Base-by-base conservation (phyloP, 2,329 filamentous ascomycete genomes). In the Incumbomyces delicatus region DNA sequence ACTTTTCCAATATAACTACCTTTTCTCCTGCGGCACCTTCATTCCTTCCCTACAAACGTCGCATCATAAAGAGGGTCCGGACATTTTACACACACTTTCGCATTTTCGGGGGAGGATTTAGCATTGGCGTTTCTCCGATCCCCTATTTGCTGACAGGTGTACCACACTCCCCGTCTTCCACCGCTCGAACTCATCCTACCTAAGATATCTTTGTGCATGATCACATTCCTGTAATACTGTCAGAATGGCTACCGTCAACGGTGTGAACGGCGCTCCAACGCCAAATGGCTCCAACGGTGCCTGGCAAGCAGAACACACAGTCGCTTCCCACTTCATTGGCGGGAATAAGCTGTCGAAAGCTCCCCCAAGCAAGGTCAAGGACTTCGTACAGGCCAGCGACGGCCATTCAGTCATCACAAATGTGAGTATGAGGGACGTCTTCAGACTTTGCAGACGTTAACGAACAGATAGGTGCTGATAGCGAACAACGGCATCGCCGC, bases 401-500 rank as follows among this genome's bases (percentile, higher is more conserved):
- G 92, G 92, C 51, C 92, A 98, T 76, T 96, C 92, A 16, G 90
- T 96, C 66, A 98, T 98, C 64, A 95, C 87, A 62, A 96, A 89
- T 66, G 92, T 96, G 69, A 75, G 87, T 22, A 31, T 36, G n/a
- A 11, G 6, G 32, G 17, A 35, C 39, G 10, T 31, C 7, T 34
- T 18, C 35, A 32, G 40, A 34, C 42, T 44, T 35, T 33, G 13
- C 38, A 27, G 32, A 22, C 27, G 50, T 49, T 61, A 44, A 59
- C 48, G 31, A 14, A 40, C 8, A n/a, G n/a, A 44, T 62, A 96
- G 90, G 88, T 96, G 46, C 78, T 98, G 55, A 98, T 98, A 69
- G 92, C 92, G 66, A 98, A 98, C 76, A 98, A 98, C 74, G 92
- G 92, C 77, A 98, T 98, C 68, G 92, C 92, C 43, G 92, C 92